These are phyloP conservation scores for Hyphodiscus sp. DNA, from an alignment of 2,329 filamentous ascomycete species.

Conservation along the genomic window DNA sequence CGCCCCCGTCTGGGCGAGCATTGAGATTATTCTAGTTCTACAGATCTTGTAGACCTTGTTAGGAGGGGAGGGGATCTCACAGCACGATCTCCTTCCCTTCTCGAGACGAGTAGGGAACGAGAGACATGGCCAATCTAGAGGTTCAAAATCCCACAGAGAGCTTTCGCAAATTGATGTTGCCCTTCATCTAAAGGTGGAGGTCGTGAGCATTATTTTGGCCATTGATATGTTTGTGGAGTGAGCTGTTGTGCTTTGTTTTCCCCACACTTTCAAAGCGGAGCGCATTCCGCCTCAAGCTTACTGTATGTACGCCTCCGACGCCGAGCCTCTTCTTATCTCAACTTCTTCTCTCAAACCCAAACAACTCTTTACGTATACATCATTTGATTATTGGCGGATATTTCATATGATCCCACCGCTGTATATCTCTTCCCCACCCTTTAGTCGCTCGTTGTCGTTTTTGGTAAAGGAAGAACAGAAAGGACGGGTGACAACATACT, in stretches of 20 bases:
- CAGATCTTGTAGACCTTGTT: conserved; percentile 7
- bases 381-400: too few relatives aligned
- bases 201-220: neutral
- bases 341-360: too few relatives aligned
- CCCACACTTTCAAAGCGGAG: neutral
- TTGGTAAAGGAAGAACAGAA: too few relatives aligned
- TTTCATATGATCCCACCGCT: too few relatives aligned
- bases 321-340: too few relatives aligned
- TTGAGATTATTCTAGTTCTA: neutral
- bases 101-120: neutral
- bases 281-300: too few relatives aligned
- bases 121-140: neutral
- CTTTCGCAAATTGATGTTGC: neutral
- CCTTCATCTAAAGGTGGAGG: neutral
- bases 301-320: too few relatives aligned
- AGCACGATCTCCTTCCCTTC: neutral
- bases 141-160: neutral
- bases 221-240: neutral
- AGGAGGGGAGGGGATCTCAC: conserved; percentile 1
- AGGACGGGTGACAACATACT: too few relatives aligned
- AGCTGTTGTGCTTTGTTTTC: neutral
- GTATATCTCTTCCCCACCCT: too few relatives aligned
- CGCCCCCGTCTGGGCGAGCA: neutral
- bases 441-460: too few relatives aligned
- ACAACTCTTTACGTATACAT: too few relatives aligned